phyloP scores from a whole-genome alignment of 805 yeast species.

The Candida broadrunensis region DNA sequence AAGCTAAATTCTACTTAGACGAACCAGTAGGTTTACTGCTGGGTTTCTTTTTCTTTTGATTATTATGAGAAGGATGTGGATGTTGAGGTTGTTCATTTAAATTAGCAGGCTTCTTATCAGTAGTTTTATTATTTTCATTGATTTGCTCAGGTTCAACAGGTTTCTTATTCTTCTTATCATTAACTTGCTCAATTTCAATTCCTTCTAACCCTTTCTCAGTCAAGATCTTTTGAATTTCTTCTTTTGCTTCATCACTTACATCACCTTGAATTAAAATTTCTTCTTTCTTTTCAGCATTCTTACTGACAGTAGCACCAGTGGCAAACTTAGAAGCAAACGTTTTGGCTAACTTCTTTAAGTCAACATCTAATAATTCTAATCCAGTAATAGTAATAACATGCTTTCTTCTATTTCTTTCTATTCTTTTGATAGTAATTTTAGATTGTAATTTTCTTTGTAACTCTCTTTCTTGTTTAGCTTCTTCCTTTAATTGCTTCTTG shows the following conservation, averaged over 20 bases:
- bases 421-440: slow-evolving; percentile 78
- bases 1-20: too few species aligned
- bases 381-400: slow-evolving; percentile 85
- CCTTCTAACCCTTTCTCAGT: slow-evolving; percentile 80
- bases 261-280: slow-evolving; percentile 94
- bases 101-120: too few species aligned
- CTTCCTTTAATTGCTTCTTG: slow-evolving; percentile 83
- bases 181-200: slow-evolving; percentile 85
- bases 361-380: slow-evolving; percentile 82
- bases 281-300: slow-evolving; percentile 87
- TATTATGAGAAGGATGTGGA: too few species aligned
- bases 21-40: too few species aligned
- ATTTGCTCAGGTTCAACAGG: slow-evolving; percentile 5
- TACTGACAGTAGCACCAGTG: slow-evolving; percentile 90
- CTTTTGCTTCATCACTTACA: slow-evolving; percentile 87
- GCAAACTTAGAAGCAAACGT: slow-evolving; percentile 93
- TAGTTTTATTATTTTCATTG: too few species aligned
- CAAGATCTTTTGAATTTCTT: slow-evolving; percentile 63
- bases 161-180: slow-evolving; percentile 72
- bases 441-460: slow-evolving; percentile 73
- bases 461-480: slow-evolving; percentile 80
- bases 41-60: too few species aligned
- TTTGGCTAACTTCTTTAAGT: slow-evolving; percentile 87
- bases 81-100: too few species aligned
- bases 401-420: slow-evolving; percentile 87